Conservation (phyloP, 192 early-diverging fungal species). For the Coemansia erecta region DNA sequence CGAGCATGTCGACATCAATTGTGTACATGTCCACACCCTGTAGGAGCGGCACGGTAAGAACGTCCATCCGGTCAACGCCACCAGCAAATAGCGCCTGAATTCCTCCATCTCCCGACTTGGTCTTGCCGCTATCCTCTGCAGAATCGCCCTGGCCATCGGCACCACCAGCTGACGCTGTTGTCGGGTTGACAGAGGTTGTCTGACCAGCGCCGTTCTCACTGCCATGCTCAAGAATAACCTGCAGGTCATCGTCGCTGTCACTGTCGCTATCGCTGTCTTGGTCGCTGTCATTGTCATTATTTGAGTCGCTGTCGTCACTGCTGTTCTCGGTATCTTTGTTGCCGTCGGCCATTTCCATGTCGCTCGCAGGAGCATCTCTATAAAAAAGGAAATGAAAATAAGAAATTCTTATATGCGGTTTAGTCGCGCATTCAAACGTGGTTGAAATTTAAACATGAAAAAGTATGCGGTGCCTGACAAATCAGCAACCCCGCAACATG, state of each 20-base stretch:
- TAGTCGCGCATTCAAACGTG: too few relatives aligned
- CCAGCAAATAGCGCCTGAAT: conserved; percentile 33
- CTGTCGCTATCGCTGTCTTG: conserved; percentile 3
- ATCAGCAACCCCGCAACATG: background rate
- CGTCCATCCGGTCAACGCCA: conserved; percentile 35
- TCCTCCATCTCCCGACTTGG: conserved; percentile 7
- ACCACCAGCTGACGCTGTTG: background rate
- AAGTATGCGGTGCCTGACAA: background rate
- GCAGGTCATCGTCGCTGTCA: conserved; percentile 33
- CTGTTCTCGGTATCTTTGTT: conserved; percentile 6
- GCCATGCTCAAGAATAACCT: conserved; percentile 47
- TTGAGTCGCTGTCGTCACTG: conserved; percentile 1
- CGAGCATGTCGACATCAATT: conserved; percentile 85
- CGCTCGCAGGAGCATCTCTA: background rate
- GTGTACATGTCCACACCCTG: conserved; percentile 83
- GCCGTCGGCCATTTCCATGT: background rate
- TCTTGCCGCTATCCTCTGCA: conserved; percentile 3
- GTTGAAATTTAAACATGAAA: background rate
- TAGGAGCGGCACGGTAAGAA: conserved; percentile 48
- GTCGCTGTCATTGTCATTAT: background rate
- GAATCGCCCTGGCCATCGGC: background rate
- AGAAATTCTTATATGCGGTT: background rate
- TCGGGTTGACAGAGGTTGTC: conserved; percentile 1
- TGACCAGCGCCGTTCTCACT: conserved; percentile 11
- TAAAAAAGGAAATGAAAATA: background rate